Base-by-base conservation (phyloP, 2,329 filamentous ascomycete species). In the Fusarium marasasianum region DNA sequence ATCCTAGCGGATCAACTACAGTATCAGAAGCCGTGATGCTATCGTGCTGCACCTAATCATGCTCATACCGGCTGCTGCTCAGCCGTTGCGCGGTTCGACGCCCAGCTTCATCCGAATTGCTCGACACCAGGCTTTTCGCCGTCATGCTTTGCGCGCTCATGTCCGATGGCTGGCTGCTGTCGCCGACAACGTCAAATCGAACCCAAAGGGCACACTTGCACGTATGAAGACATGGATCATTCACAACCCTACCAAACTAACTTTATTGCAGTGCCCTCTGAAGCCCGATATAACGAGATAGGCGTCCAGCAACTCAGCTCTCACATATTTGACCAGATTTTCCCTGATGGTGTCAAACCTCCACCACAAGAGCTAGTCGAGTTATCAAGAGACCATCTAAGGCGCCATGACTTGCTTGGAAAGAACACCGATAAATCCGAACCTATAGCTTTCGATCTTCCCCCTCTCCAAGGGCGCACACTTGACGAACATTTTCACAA, bases 401-500 rank as follows among this genome's bases (percentile, higher is more conserved):
- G 85, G 13, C 91, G 94, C 44, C 96, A 99, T 86, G 93, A 98
- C 33, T 86, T 99, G 22, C 87, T 95, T 20, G 96, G 94, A 43
- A 98, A 98, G 86, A 97, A 95, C 74, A 94, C 93, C 78, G 95
- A 97, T 82, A 90, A 89, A 56, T 85, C 86, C 35, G 84, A 87
- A 1, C 94, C 96, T 2, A 92, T 99, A 78, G 93, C 91, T 17
- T 98, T 99, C 81, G 91, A 98, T 77, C 85, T 98, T 8, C 96
- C 96, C 1, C 82, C 86, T 3, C 87, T 99, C 3, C 92, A 95
- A 69, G 96, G 96, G 20, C 81, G 88, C 37, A 94, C 93, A 0
- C 86, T 99, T 17, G 96, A 99, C 81, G 95, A 98, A 81, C 97
- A 99, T 83, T 99, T 99, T 79, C 87, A 94, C 84, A 95, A 91